A percentile compares a stretch with the other conserved stretches of the same genome.
Conservation (phyloP, 345 rosid species). For the Populus nigra region DNA sequence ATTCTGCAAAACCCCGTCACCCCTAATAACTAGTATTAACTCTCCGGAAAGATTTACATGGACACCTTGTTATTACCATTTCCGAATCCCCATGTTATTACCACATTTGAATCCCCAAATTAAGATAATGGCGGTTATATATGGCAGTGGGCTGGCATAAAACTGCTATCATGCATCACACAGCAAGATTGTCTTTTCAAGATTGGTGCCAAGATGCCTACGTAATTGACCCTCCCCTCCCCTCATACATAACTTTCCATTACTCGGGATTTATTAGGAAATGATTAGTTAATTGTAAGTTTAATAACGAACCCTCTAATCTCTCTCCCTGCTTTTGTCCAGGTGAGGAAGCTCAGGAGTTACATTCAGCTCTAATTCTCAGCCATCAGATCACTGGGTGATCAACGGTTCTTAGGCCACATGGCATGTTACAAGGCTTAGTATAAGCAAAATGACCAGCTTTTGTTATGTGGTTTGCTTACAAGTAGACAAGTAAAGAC, state of each 20-base stretch:
- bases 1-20: constrained; percentile 16
- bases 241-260: neutral
- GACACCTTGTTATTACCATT: neutral
- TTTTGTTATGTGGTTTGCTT: constrained; percentile 24
- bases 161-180: neutral
- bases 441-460: constrained; percentile 33
- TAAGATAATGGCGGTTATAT: neutral
- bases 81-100: neutral
- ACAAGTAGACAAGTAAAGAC: constrained; percentile 8
- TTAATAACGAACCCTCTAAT: constrained; percentile 46
- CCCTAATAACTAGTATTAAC: constrained; percentile 14
- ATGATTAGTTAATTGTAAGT: constrained; percentile 24
- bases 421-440: constrained; percentile 39
- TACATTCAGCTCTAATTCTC: constrained; percentile 30
- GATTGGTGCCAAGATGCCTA: neutral
- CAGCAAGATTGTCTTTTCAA: constrained; percentile 1
- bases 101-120: neutral
- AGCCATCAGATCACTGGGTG: constrained; percentile 38
- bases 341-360: constrained; percentile 58
- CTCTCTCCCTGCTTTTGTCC: constrained; percentile 21
- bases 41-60: neutral
- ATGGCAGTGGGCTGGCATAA: neutral
- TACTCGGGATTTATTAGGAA: neutral
- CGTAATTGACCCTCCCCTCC: neutral
- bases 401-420: constrained; percentile 36